phyloP scores from a whole-genome alignment of 768 basidiomycete genomes.

The Amanita exitialis region DNA sequence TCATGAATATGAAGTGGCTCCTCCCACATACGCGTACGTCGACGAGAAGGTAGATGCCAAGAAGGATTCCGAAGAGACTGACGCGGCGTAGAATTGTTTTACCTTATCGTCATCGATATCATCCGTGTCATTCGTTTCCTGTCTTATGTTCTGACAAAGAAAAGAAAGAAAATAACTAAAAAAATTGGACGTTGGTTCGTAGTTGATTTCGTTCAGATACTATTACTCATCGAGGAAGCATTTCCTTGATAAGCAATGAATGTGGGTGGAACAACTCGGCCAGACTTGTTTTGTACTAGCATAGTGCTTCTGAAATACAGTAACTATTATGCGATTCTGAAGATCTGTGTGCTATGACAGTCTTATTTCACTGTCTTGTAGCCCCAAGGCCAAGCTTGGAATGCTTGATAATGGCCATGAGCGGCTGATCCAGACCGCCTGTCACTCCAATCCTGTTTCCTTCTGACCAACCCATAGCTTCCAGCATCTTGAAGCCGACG shows the following conservation, averaged over 20 bases:
- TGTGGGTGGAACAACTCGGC: no score
- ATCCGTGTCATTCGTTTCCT: neutral
- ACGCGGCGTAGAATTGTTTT: neutral
- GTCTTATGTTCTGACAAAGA: neutral
- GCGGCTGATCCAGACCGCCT: conserved; percentile 61
- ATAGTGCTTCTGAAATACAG: neutral
- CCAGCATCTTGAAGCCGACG: conserved; percentile 80
- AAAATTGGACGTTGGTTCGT: neutral
- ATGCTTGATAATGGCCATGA: conserved; percentile 79
- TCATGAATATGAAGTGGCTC: conserved; percentile 36
- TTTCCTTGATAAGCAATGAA: neutral
- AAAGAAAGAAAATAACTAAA: neutral
- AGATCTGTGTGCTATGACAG: neutral
- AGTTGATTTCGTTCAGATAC: neutral
- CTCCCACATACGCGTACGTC: conserved; percentile 43
- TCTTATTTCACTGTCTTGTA: conserved; percentile 13
- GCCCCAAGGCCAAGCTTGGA: conserved; percentile 84
- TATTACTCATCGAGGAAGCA: neutral
- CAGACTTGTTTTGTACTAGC: neutral
- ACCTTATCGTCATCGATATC: neutral
- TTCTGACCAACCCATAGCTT: conserved; percentile 87
- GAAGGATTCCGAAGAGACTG: neutral
- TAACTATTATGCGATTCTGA: neutral
- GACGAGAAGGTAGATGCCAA: conserved; percentile 39
- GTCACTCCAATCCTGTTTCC: conserved; percentile 65